phyloP scores from a whole-genome alignment of 306 rosid species.

The Cyamopsis tetragonoloba region DNA sequence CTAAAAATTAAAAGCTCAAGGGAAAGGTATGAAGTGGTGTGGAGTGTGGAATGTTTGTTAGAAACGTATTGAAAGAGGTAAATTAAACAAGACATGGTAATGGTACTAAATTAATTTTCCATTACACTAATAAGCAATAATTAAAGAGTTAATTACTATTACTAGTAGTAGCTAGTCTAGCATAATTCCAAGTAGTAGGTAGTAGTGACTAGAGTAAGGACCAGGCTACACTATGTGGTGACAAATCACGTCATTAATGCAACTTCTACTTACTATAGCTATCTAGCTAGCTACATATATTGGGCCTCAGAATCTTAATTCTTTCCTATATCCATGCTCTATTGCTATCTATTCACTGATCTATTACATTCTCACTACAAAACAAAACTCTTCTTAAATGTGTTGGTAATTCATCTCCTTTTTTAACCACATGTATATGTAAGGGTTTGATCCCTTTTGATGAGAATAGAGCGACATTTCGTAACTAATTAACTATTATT shows the following conservation, averaged over 20 bases:
- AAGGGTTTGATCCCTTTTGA: no score
- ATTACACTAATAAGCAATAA: background rate
- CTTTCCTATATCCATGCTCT: no score
- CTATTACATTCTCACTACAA: background rate
- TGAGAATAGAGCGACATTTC: no score
- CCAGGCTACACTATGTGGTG: slow-evolving; percentile 21
- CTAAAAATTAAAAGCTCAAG: no score
- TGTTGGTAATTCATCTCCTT: no score
- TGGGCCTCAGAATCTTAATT: slow-evolving; percentile 16
- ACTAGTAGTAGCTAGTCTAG: background rate
- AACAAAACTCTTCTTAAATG: slow-evolving; percentile 7
- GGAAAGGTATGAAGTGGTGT: no score
- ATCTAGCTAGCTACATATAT: no score
- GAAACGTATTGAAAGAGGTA: background rate
- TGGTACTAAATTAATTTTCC: background rate
- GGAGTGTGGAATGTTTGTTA: background rate
- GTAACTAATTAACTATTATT: no score
- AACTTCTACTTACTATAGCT: no score
- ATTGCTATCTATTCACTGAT: no score
- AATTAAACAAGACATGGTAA: background rate
- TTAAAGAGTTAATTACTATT: background rate
- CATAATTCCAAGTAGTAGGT: background rate
- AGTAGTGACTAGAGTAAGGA: slow-evolving; percentile 4
- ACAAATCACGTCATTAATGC: slow-evolving; percentile 10
- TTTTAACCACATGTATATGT: no score